phyloP scores from a whole-genome alignment of 352 stramenopile species.

The Phytophthora pisi region DNA sequence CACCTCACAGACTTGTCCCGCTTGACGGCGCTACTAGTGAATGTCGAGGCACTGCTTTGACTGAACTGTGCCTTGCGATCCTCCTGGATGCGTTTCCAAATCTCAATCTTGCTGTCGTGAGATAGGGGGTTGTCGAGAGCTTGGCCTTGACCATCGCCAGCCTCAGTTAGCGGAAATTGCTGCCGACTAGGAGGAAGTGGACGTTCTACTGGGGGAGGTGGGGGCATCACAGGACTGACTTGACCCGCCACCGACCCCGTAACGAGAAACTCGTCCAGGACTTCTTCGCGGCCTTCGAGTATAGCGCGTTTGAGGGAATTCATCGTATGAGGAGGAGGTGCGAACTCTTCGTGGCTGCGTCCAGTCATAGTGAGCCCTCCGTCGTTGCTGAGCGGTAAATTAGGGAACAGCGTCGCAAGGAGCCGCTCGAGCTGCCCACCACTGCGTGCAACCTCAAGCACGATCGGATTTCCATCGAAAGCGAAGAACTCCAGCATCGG shows the following conservation, averaged over 20 bases:
- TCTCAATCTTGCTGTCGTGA: slow-evolving; percentile 62
- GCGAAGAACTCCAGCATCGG: slow-evolving; percentile 47
- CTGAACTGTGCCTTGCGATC: slow-evolving; percentile 41
- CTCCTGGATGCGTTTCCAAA: slow-evolving; percentile 69
- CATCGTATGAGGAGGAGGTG: slow-evolving; percentile 3
- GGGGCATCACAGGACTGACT: not conserved
- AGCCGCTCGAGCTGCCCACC: slow-evolving; percentile 51
- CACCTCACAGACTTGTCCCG: slow-evolving; percentile 19
- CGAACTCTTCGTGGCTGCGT: slow-evolving; percentile 17
- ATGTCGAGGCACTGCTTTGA: slow-evolving; percentile 6
- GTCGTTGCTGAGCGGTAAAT: slow-evolving; percentile 29
- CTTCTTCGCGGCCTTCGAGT: slow-evolving; percentile 28
- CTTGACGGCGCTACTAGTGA: slow-evolving; percentile 6
- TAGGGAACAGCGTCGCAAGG: slow-evolving; percentile 48
- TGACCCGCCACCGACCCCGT: slow-evolving; percentile 4
- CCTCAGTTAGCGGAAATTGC: not conserved
- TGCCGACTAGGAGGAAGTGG: slow-evolving; percentile 1
- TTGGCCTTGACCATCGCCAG: not conserved
- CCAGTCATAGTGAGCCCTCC: slow-evolving; percentile 27
- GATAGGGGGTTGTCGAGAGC: slow-evolving; percentile 32
- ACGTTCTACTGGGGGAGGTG: slow-evolving; percentile 1
- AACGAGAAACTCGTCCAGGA: slow-evolving; percentile 23
- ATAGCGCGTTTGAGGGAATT: slow-evolving; percentile 23
- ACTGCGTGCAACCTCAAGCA: slow-evolving; percentile 34
- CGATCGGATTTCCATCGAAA: slow-evolving; percentile 53